Base-by-base conservation (phyloP, 2,329 filamentous ascomycete genomes). In the Ceratocystis cacaofunesta region DNA sequence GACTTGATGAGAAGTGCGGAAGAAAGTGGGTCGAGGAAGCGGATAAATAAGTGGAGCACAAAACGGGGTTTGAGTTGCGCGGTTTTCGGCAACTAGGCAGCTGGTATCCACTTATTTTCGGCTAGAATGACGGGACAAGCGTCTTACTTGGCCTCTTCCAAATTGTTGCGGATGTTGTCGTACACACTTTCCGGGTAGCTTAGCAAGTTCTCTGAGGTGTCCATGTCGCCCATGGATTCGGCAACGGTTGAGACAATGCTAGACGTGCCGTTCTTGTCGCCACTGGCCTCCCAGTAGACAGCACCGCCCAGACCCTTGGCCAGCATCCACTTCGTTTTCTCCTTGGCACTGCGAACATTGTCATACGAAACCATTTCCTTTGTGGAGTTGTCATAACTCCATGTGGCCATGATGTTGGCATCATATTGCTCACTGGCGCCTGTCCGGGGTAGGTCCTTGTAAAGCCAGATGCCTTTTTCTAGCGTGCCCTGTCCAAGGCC, bases 271-370 rank as follows among this genome's bases (percentile, higher is more conserved):
- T 68, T 70, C 69, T 74, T 76, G 71, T 95, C 90, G 12, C 84
- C 85, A 69, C 83, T 87, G 8, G 84, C 86, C 74, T 95, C 89
- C 90, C 90, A 95, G 81, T 88, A 95, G 78, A 94, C 89, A 0
- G 83, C 85, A 12, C 90, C 90, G 0, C 87, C 89, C 0, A 95
- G 79, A 0, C 81, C 77, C 64, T 78, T 78, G 25, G 76, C 70
- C 69, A 77, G 76, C 69, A 94, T 79, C 71, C 86, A 94, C 7
- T 77, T 72, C 0, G 81, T 81, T 77, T 94, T 95, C 69, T 76
- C 72, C 32, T 72, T 72, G 0, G 82, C 82, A 68, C 85, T 83
- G 41, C 75, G 73, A 0, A 82, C 77, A 3, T 81, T 87, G 70
- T 88, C 85, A 70, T 89, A 94, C 28, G 82, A 84, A 62, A 95